A percentile compares a stretch with the other conserved stretches of the same genome.
phyloP scores from a whole-genome alignment of 768 basidiomycete genomes.

The Pleurotus cornucopiae region DNA sequence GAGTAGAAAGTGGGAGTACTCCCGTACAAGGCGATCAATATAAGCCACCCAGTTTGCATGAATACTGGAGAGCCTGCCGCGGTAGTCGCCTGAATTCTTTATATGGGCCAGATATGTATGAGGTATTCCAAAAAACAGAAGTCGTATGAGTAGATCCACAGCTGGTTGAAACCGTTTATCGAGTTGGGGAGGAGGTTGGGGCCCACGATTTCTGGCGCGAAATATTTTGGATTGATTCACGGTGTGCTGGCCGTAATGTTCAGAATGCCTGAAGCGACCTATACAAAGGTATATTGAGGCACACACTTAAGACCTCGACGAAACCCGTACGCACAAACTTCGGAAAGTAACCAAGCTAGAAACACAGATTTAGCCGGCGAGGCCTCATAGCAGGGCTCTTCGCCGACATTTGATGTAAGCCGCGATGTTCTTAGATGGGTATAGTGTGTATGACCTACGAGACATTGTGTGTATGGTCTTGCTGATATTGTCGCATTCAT shows the following conservation, averaged over 20 bases:
- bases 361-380: constrained; percentile 41
- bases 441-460: constrained; percentile 17
- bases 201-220: constrained; percentile 16
- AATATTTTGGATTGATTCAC: constrained; percentile 23
- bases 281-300: neutral
- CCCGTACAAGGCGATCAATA: constrained; percentile 44
- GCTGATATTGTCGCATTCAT: constrained; percentile 46
- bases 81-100: constrained; percentile 44
- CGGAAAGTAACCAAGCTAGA: constrained; percentile 45
- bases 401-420: neutral
- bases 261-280: constrained; percentile 41
- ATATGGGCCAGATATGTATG: constrained; percentile 48
- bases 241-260: constrained; percentile 39
- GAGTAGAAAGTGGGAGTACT: constrained; percentile 53
- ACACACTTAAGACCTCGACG: neutral
- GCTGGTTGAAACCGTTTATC: constrained; percentile 22
- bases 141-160: constrained; percentile 33
- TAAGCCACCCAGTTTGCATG: constrained; percentile 47
- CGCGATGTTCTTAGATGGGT: neutral
- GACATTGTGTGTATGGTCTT: constrained; percentile 31
- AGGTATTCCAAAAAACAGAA: constrained; percentile 51
- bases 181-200: constrained; percentile 13
- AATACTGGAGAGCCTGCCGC: constrained; percentile 42
- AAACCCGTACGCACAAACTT: constrained; percentile 30
- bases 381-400: constrained; percentile 26